phyloP scores from a whole-genome alignment of 495 filamentous ascomycete genomes.

The Bryoglossum gracile region DNA sequence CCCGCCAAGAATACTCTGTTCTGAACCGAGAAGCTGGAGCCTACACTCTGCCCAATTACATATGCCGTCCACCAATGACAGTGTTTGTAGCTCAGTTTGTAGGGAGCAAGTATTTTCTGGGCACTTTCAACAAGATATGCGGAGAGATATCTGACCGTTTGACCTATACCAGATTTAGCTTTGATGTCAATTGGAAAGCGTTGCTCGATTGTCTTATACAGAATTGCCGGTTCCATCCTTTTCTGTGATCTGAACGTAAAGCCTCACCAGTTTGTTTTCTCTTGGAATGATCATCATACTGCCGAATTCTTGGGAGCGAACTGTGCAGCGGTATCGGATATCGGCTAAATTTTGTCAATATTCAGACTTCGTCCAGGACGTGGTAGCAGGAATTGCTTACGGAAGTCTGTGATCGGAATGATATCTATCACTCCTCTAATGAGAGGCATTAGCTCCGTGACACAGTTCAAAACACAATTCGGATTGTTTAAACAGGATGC shows the following conservation, averaged over 20 bases:
- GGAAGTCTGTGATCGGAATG: conserved; percentile 58
- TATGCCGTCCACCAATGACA: conserved; percentile 41
- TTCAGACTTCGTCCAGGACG: too few species aligned
- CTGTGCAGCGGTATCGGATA: conserved; percentile 59
- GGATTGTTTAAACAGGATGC: too few species aligned
- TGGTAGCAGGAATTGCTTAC: conserved; percentile 25
- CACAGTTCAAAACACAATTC: conserved; percentile 9
- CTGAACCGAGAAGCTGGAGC: conserved; percentile 50
- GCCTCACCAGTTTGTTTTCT: conserved; percentile 56
- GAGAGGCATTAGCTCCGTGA: conserved; percentile 8
- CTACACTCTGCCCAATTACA: conserved; percentile 68
- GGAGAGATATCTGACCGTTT: conserved; percentile 51
- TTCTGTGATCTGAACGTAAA: conserved; percentile 59
- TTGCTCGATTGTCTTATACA: neutral
- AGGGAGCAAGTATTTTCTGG: conserved; percentile 51
- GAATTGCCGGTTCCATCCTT: conserved; percentile 29
- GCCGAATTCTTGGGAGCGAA: conserved; percentile 55
- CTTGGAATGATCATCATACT: conserved; percentile 64
- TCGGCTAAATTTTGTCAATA: too few species aligned
- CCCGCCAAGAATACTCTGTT: conserved; percentile 32
- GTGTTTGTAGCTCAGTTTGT: conserved; percentile 51
- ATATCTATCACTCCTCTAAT: conserved; percentile 51
- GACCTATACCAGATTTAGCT: conserved; percentile 13
- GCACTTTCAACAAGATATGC: conserved; percentile 49
- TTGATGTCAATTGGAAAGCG: neutral